Conservation (phyloP, 2,329 filamentous ascomycete species). For the Scedosporium aurantiacum region DNA sequence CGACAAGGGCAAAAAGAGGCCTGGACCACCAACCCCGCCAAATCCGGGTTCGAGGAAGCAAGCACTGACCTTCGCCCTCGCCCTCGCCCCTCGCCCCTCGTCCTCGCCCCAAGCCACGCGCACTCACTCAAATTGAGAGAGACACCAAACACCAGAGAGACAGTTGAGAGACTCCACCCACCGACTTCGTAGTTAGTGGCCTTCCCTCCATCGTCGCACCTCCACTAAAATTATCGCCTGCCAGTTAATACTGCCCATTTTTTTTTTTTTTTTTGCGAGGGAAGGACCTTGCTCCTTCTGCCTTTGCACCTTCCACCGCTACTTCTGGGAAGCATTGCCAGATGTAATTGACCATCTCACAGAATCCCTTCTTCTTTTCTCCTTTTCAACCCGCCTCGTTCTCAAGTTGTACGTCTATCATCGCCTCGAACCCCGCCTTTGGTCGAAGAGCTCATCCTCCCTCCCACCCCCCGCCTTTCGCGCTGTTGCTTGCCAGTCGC, state of each 20-base stretch:
- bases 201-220: constrained; percentile 6
- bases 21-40: constrained; percentile 3
- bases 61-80: neutral
- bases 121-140: neutral
- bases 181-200: neutral
- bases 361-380: neutral
- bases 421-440: constrained; percentile 2
- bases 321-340: neutral
- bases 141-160: neutral
- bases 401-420: neutral
- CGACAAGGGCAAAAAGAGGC: neutral
- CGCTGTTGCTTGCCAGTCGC: constrained; percentile 11
- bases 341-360: constrained; percentile 4
- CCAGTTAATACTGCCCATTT: neutral
- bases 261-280: neutral
- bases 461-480: constrained; percentile 5
- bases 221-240: constrained; percentile 6
- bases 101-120: too few species aligned
- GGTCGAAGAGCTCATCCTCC: neutral
- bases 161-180: neutral
- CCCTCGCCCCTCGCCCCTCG: neutral
- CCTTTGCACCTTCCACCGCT: neutral
- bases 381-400: neutral
- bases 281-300: neutral
- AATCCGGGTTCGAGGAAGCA: neutral